Evolutionary conservation across 2,329 filamentous ascomycete species (phyloP).

Genomic region (Aspergillus uvarum): DNA sequence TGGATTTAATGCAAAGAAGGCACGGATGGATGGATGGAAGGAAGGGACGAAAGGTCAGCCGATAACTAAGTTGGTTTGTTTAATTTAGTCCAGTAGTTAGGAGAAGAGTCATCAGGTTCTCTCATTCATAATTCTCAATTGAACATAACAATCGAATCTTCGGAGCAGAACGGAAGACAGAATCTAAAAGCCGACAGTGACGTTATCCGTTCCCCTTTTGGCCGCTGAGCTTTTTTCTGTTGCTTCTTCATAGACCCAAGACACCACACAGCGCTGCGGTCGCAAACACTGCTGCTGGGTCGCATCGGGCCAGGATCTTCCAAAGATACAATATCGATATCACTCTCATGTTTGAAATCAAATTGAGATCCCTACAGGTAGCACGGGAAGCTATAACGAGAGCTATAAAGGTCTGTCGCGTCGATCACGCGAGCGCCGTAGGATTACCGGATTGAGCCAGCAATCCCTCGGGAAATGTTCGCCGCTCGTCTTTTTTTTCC

Average conservation of each 20-base stretch:
- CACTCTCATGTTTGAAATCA: not conserved
- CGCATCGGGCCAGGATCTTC: not conserved
- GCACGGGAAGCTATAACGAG: not conserved
- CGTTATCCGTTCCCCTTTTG: constrained; percentile 11
- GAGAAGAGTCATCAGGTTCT: not conserved
- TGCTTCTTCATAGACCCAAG: not conserved
- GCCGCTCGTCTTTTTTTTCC: constrained; percentile 9
- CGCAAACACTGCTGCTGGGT: not conserved
- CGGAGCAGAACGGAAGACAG: constrained; percentile 11
- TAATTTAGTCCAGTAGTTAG: not conserved
- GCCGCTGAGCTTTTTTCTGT: not conserved
- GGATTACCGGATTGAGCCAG: constrained; percentile 1
- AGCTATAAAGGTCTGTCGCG: constrained; percentile 10
- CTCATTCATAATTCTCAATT: too few relatives aligned
- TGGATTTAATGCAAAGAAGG: not conserved
- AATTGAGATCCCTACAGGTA: not conserved
- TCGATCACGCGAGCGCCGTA: constrained; percentile 22
- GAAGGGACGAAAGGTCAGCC: not conserved
- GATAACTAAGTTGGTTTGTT: not conserved
- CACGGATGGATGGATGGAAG: not conserved
- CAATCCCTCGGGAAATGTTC: constrained; percentile 19
- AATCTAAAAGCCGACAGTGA: constrained; percentile 7
- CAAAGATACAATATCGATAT: not conserved
- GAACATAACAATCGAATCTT: not conserved
- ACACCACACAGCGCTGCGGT: not conserved